Percentiles rank a stretch among this genome's conserved stretches.
Evolutionary conservation across 1,284 basidiomycete species (phyloP).

Genomic region (Puccinia hordei): DNA sequence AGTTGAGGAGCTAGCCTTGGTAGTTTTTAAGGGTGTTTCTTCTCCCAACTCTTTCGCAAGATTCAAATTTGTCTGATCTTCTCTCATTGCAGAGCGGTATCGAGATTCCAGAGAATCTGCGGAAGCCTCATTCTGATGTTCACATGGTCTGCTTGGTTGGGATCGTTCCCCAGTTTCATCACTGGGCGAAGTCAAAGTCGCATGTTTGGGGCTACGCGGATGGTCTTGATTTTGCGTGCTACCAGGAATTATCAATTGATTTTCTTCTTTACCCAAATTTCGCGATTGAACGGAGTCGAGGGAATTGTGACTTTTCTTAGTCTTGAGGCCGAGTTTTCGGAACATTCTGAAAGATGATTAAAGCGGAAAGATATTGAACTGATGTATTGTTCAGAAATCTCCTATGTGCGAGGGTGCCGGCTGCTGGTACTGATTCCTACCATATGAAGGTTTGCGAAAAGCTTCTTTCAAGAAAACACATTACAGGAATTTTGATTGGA

Average conservation of each 20-base stretch:
- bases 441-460: not conserved
- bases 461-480: not conserved
- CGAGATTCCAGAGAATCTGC: constrained; percentile 8
- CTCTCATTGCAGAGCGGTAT: constrained; percentile 24
- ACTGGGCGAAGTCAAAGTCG: not conserved
- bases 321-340: constrained; percentile 10
- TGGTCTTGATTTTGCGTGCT: not conserved
- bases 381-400: constrained; percentile 2
- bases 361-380: not conserved
- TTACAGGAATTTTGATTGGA: too few species aligned
- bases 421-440: not conserved
- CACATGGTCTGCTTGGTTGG: not conserved
- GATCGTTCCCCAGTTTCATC: not conserved
- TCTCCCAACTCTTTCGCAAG: not conserved
- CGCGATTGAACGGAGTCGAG: not conserved
- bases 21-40: not conserved
- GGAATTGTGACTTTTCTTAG: constrained; percentile 8
- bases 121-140: not conserved
- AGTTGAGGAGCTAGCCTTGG: not conserved
- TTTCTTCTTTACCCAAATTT: not conserved
- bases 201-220: not conserved
- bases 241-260: constrained; percentile 10
- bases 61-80: not conserved
- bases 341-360: constrained; percentile 1
- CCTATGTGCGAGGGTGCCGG: not conserved